A percentile compares a stretch with the other conserved stretches of the same genome.
These are phyloP conservation scores for Centella asiatica DNA, from an alignment of 129 eudicot species.

Conservation along the genomic window DNA sequence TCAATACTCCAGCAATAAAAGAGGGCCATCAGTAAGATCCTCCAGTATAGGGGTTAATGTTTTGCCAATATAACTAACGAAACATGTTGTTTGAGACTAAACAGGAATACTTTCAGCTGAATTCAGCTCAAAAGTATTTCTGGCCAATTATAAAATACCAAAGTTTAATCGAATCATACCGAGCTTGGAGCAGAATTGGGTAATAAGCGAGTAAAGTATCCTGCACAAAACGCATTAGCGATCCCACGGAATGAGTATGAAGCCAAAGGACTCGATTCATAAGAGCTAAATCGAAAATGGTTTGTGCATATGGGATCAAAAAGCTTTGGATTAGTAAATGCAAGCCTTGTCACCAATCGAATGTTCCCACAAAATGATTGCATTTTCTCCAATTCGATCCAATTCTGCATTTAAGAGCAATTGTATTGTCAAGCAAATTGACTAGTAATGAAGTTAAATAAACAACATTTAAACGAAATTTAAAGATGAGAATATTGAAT, in stretches of 20 bases:
- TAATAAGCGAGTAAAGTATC: neutral
- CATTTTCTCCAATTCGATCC: constrained; percentile 26
- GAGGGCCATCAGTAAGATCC: too few species aligned
- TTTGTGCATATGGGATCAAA: neutral
- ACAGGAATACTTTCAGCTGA: too few species aligned
- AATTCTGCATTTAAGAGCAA: constrained; percentile 1
- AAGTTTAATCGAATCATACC: neutral
- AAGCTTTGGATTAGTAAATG: constrained; percentile 8
- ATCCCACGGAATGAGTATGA: neutral
- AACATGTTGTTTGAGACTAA: too few species aligned
- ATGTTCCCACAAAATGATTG: constrained; percentile 39
- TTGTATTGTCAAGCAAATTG: neutral
- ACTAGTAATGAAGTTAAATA: neutral
- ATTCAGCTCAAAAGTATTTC: too few species aligned
- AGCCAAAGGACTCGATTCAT: constrained; percentile 8
- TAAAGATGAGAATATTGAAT: too few species aligned
- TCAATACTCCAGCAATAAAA: too few species aligned
- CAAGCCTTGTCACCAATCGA: constrained; percentile 18
- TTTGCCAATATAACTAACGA: too few species aligned
- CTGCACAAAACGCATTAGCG: neutral
- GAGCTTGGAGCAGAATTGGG: neutral
- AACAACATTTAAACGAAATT: too few species aligned
- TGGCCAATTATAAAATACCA: too few species aligned
- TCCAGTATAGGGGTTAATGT: too few species aligned
- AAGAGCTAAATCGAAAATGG: neutral